Conservation (phyloP, 768 basidiomycete genomes). For the Trametes sanguinea region DNA sequence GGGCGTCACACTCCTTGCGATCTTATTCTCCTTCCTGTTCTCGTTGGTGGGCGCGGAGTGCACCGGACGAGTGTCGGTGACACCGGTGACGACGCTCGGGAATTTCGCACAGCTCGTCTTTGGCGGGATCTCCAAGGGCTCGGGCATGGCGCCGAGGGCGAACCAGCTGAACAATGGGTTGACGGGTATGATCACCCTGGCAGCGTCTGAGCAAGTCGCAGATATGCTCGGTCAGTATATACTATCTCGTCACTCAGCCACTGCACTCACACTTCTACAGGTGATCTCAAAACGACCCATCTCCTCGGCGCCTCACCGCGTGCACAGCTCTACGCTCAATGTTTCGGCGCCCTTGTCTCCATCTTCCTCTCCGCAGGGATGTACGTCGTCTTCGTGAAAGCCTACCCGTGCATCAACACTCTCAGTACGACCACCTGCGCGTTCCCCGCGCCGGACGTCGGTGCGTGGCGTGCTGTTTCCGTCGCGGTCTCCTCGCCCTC, state of each 20-base stretch:
- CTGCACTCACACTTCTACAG: not conserved
- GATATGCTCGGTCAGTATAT: slow-evolving; percentile 24
- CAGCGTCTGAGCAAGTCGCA: slow-evolving; percentile 26
- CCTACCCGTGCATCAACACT: slow-evolving; percentile 29
- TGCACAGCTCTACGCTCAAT: slow-evolving; percentile 31
- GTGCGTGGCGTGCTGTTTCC: slow-evolving; percentile 20
- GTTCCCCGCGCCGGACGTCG: slow-evolving; percentile 29
- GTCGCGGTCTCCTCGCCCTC: too few relatives aligned
- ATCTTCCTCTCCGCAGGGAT: slow-evolving; percentile 30
- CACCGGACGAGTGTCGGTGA: slow-evolving; percentile 27
- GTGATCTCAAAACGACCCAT: slow-evolving; percentile 29
- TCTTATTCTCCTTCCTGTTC: slow-evolving; percentile 29
- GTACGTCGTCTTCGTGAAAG: slow-evolving; percentile 27
- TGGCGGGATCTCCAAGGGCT: slow-evolving; percentile 27
- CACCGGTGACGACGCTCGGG: slow-evolving; percentile 26
- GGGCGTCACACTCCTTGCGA: slow-evolving; percentile 25
- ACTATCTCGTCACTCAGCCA: not conserved
- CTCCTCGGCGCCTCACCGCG: slow-evolving; percentile 29
- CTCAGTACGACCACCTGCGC: slow-evolving; percentile 24
- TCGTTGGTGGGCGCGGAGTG: slow-evolving; percentile 28
- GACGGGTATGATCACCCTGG: slow-evolving; percentile 28
- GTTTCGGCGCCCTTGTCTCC: slow-evolving; percentile 29
- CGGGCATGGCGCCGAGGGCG: slow-evolving; percentile 5
- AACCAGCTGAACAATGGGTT: slow-evolving; percentile 28
- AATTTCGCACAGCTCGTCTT: slow-evolving; percentile 29